A percentile compares a stretch with the other conserved stretches of the same genome.
Conservation (phyloP, 2,329 filamentous ascomycete genomes). For the Fusarium sarcochroum region DNA sequence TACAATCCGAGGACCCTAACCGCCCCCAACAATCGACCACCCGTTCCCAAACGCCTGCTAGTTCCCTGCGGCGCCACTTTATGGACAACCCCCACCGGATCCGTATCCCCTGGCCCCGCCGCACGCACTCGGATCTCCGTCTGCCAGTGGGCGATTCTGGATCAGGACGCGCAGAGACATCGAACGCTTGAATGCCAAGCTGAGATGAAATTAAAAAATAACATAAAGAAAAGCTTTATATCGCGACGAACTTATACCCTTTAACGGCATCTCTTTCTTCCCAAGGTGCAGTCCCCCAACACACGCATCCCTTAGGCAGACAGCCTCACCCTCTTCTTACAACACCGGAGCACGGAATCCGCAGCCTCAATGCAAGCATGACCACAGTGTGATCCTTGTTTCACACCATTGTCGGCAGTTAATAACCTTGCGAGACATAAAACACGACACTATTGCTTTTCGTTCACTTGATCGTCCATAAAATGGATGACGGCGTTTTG, state of each 20-base stretch:
- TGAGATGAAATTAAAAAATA: constrained; percentile 18
- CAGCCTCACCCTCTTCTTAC: constrained; percentile 25
- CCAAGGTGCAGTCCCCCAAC: constrained; percentile 15
- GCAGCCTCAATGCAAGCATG: constrained; percentile 42
- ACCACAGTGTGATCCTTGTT: constrained; percentile 28
- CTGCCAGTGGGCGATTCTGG: constrained; percentile 56
- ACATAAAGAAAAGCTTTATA: constrained; percentile 33
- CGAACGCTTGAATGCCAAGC: constrained; percentile 20
- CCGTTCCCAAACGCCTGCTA: constrained; percentile 23
- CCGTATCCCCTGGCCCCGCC: constrained; percentile 40
- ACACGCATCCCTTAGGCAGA: constrained; percentile 15
- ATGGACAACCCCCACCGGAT: constrained; percentile 33
- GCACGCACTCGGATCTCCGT: constrained; percentile 55
- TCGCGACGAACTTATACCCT: constrained; percentile 45
- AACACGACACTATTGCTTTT: constrained; percentile 14
- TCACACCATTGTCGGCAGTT: constrained; percentile 6
- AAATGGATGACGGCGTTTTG: constrained; percentile 43
- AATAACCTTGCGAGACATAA: constrained; percentile 17
- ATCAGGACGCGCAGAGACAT: constrained; percentile 42
- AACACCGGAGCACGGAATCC: constrained; percentile 30
- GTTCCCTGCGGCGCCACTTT: constrained; percentile 35
- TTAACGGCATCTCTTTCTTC: constrained; percentile 17
- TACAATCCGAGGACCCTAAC: constrained; percentile 57
- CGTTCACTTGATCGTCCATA: constrained; percentile 26
- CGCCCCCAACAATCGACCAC: constrained; percentile 32